A percentile compares a stretch with the other conserved stretches of the same genome.
Evolutionary conservation across 2,329 filamentous ascomycete species (phyloP).

Genomic region (Microsporum canis): DNA sequence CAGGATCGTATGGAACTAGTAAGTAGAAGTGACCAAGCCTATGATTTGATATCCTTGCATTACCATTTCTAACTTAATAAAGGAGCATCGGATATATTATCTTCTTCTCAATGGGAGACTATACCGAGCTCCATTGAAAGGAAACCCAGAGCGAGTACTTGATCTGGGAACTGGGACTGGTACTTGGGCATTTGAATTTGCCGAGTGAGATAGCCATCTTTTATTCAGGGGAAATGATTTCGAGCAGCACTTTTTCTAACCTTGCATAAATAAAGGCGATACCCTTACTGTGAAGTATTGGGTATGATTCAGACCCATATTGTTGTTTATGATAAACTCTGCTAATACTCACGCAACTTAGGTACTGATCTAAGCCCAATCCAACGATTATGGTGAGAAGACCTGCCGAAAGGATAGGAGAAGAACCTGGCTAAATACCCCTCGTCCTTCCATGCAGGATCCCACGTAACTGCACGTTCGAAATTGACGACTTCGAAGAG

Average conservation of each 20-base stretch:
- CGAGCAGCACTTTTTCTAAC: neutral
- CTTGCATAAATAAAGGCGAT: conserved; percentile 2
- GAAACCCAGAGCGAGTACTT: conserved; percentile 7
- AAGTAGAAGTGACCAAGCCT: neutral
- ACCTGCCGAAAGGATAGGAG: neutral
- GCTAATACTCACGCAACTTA: neutral
- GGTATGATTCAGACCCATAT: conserved; percentile 5
- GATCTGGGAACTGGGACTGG: conserved; percentile 13
- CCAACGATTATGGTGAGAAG: conserved; percentile 10
- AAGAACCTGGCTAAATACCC: neutral
- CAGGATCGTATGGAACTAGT: conserved; percentile 14
- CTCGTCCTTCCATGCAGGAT: conserved; percentile 12
- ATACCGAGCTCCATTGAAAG: conserved; percentile 8
- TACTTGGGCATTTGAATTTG: conserved; percentile 12
- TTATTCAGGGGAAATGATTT: neutral
- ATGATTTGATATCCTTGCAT: neutral
- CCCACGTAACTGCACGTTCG: conserved; percentile 21
- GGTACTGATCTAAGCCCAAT: conserved; percentile 14
- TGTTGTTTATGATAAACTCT: neutral
- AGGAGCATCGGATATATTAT: conserved; percentile 10
- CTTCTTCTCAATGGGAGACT: conserved; percentile 9
- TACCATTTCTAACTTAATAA: neutral
- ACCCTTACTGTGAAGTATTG: conserved; percentile 9
- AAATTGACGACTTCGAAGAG: conserved; percentile 22
- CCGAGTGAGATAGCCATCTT: conserved; percentile 9